Conservation (phyloP, 495 filamentous ascomycete genomes). For the Daldinia decipiens region DNA sequence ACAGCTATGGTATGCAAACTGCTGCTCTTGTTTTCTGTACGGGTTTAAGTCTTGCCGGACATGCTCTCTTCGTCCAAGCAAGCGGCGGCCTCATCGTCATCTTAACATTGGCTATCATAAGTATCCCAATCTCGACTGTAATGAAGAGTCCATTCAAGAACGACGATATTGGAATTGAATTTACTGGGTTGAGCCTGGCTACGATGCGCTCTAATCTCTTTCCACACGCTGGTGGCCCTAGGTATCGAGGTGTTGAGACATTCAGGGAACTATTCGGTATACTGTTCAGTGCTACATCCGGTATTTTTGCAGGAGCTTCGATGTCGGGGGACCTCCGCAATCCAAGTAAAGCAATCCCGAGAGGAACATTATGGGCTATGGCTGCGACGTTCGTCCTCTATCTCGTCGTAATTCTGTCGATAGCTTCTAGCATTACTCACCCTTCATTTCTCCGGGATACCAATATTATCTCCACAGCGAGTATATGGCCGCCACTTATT, state of each 20-base stretch:
- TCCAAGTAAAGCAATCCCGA: constrained; percentile 85
- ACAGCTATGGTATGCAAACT: constrained; percentile 82
- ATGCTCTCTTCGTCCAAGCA: constrained; percentile 80
- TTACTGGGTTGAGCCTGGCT: constrained; percentile 75
- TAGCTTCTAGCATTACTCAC: constrained; percentile 81
- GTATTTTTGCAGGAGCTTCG: constrained; percentile 78
- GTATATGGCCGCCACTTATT: constrained; percentile 74
- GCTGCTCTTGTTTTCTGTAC: constrained; percentile 78
- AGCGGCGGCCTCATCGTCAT: constrained; percentile 83
- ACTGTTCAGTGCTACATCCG: constrained; percentile 81
- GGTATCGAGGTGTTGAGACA: constrained; percentile 70
- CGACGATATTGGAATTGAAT: constrained; percentile 69
- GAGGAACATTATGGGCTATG: constrained; percentile 81
- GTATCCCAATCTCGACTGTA: constrained; percentile 81
- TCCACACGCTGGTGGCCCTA: constrained; percentile 57
- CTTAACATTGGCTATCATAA: constrained; percentile 77
- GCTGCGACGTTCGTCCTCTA: constrained; percentile 80
- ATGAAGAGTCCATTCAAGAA: constrained; percentile 72
- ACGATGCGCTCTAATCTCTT: constrained; percentile 78
- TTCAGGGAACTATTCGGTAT: constrained; percentile 90
- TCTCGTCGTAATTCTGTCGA: constrained; percentile 77
- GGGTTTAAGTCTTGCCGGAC: constrained; percentile 79
- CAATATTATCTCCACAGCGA: constrained; percentile 83
- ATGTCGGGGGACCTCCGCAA: constrained; percentile 90
- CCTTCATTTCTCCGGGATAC: constrained; percentile 77